phyloP scores from a whole-genome alignment of 2,329 filamentous ascomycete genomes.

The Neocatenulostroma microsporum region DNA sequence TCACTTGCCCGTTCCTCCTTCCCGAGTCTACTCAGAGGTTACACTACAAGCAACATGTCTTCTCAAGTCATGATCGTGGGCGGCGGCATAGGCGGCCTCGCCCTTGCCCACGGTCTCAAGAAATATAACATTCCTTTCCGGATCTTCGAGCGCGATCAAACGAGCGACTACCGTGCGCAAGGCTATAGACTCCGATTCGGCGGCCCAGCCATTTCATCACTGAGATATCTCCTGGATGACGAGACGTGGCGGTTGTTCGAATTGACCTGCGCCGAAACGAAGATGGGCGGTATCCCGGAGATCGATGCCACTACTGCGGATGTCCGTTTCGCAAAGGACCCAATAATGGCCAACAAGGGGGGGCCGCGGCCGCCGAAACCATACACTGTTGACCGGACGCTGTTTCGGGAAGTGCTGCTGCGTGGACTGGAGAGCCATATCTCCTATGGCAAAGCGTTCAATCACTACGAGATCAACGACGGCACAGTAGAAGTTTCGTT shows the following conservation, averaged over 20 bases:
- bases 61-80: constrained; percentile 24
- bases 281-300: constrained; percentile 3
- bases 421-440: constrained; percentile 12
- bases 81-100: constrained; percentile 20
- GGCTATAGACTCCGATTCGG: constrained; percentile 16
- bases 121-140: constrained; percentile 16
- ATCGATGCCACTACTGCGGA: constrained; percentile 12
- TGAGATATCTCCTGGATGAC: constrained; percentile 8
- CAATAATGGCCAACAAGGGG: not conserved
- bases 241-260: constrained; percentile 5
- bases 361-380: not conserved
- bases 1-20: too few relatives aligned
- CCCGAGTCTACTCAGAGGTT: too few relatives aligned
- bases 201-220: constrained; percentile 10
- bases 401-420: constrained; percentile 14
- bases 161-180: constrained; percentile 13
- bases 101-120: constrained; percentile 22
- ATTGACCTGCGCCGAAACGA: constrained; percentile 7
- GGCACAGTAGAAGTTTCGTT: constrained; percentile 12
- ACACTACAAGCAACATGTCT: too few relatives aligned
- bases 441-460: constrained; percentile 13
- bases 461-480: constrained; percentile 8
- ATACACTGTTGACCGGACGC: constrained; percentile 14
- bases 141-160: constrained; percentile 19
- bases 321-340: not conserved